These are phyloP conservation scores for Brassica cretica DNA, from an alignment of 345 rosid genomes.

Conservation along the genomic window DNA sequence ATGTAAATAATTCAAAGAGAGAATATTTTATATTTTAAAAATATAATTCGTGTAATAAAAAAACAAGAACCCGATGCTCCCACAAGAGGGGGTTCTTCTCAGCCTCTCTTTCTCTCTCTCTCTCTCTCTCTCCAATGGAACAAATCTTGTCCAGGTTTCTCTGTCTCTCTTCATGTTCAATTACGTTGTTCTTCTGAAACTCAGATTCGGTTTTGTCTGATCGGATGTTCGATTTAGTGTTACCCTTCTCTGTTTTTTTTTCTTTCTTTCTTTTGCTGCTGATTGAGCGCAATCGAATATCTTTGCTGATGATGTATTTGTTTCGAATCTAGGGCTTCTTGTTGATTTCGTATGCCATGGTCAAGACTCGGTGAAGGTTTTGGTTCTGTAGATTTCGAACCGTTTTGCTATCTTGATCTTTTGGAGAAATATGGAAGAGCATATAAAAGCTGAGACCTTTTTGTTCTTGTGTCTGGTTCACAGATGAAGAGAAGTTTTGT, in stretches of 20 bases:
- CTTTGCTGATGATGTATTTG: neutral
- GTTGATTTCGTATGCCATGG: slow-evolving; percentile 6
- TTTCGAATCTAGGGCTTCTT: slow-evolving; percentile 6
- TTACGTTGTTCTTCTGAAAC: slow-evolving; percentile 11
- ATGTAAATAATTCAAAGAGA: slow-evolving; percentile 25
- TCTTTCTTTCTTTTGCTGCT: neutral
- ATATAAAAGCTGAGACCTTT: neutral
- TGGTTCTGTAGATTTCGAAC: slow-evolving; percentile 15
- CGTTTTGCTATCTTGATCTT: neutral
- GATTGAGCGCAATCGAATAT: neutral
- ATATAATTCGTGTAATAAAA: slow-evolving; percentile 5
- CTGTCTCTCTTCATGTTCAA: slow-evolving; percentile 1
- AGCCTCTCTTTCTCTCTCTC: slow-evolving; percentile 37
- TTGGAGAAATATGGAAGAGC: neutral
- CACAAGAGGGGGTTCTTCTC: slow-evolving; percentile 32
- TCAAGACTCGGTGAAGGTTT: neutral
- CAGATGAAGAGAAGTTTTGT: neutral
- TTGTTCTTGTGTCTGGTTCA: neutral
- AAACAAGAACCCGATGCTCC: slow-evolving; percentile 32
- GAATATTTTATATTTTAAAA: neutral
- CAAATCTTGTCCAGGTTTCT: slow-evolving; percentile 31
- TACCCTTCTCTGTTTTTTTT: neutral
- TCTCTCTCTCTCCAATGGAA: slow-evolving; percentile 14
- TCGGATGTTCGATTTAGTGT: slow-evolving; percentile 9
- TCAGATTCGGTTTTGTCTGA: slow-evolving; percentile 6